A percentile compares a stretch with the other conserved stretches of the same genome.
Conservation (phyloP, 371 early-diverging fungal species). For the Mucor mucedo region DNA sequence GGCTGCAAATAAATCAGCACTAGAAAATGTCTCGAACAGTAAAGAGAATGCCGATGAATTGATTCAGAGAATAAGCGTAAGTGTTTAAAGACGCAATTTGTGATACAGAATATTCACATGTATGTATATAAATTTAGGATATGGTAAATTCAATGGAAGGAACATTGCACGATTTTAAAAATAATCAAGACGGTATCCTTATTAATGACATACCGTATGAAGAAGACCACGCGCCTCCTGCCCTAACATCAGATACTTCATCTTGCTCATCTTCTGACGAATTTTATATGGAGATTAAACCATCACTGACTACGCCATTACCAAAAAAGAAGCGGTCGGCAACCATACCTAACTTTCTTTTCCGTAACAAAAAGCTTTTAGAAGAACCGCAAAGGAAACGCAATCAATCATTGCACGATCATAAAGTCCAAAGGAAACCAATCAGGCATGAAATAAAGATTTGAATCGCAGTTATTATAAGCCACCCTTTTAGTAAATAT, state of each 20-base stretch:
- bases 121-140: constrained; percentile 14
- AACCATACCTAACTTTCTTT: constrained; percentile 8
- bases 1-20: constrained; percentile 21
- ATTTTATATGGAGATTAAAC: neutral
- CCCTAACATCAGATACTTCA: constrained; percentile 12
- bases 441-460: neutral
- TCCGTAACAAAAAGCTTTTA: constrained; percentile 2
- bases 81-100: constrained; percentile 11
- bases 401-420: constrained; percentile 7
- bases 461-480: neutral
- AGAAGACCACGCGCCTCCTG: neutral
- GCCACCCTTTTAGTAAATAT: neutral
- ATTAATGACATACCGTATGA: neutral
- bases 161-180: constrained; percentile 16
- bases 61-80: constrained; percentile 30
- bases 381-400: neutral
- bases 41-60: constrained; percentile 22
- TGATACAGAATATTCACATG: neutral
- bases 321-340: constrained; percentile 9
- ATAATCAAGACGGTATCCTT: neutral
- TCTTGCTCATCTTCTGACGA: constrained; percentile 16
- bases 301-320: neutral
- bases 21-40: neutral
- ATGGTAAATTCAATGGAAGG: constrained; percentile 33
- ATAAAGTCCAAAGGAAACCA: constrained; percentile 10